A percentile compares a stretch with the other conserved stretches of the same genome.
Evolutionary conservation across 2,329 filamentous ascomycete genomes (phyloP).

Genomic region (Phaeosphaeria sp.): DNA sequence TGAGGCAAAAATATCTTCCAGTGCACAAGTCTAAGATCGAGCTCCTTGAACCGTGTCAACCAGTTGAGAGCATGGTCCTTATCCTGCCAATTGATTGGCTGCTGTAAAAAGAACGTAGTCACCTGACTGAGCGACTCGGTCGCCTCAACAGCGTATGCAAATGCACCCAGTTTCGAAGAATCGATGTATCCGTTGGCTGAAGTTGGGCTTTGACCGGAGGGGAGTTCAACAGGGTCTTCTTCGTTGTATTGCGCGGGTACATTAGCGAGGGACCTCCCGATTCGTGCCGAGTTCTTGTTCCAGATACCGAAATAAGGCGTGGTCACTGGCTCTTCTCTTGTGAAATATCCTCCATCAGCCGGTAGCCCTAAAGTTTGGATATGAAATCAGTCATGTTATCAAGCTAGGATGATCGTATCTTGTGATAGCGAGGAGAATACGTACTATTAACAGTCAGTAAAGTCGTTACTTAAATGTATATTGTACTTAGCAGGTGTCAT

Average conservation of each 20-base stretch:
- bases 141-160: slow-evolving; percentile 44
- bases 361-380: too few relatives aligned
- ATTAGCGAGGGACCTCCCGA: slow-evolving; percentile 39
- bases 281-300: slow-evolving; percentile 43
- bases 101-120: slow-evolving; percentile 44
- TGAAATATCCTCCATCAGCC: slow-evolving; percentile 44
- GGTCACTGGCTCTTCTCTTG: slow-evolving; percentile 40
- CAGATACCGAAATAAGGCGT: slow-evolving; percentile 46
- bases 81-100: slow-evolving; percentile 43
- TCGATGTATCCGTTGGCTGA: slow-evolving; percentile 43
- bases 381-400: too few relatives aligned
- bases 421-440: too few relatives aligned
- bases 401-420: too few relatives aligned
- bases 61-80: slow-evolving; percentile 45
- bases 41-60: slow-evolving; percentile 44
- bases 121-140: slow-evolving; percentile 44
- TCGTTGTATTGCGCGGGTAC: slow-evolving; percentile 45
- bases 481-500: too few relatives aligned
- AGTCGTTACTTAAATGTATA: too few relatives aligned
- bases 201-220: slow-evolving; percentile 36
- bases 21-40: slow-evolving; percentile 42
- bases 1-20: slow-evolving; percentile 45
- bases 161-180: slow-evolving; percentile 42
- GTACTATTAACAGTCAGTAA: too few relatives aligned
- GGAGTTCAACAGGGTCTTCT: slow-evolving; percentile 34